Base-by-base conservation (phyloP, 805 yeast genomes). In the Ogataea philodendri region DNA sequence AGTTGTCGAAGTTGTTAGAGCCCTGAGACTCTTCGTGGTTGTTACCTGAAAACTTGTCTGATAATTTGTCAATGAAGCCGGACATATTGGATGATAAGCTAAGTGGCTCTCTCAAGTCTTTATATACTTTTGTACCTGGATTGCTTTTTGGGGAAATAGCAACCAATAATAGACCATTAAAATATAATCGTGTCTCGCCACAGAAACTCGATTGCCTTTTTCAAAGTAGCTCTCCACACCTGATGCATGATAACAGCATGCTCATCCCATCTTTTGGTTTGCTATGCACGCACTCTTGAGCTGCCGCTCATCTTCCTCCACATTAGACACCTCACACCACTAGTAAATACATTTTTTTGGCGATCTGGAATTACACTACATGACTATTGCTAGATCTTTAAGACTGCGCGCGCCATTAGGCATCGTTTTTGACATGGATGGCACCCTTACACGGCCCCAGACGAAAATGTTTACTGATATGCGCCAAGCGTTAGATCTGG, bases 391-490 rank as follows among this genome's bases (percentile, higher is more conserved):
- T 7, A 24, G 15, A 23, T 18, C 24, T 8, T 26, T 30, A 18
- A 21, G 20, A 5, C 30, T 22, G 18, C 21, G 37, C 15, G 31
- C 27, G 25, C 32, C 33, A 10, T 30, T 9, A 45, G 85, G 85
- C 0, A 53, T 83, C 5, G 65, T 83, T 1, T 83, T 83, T 52
- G 90, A 83, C 49, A 82, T 83, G 90, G 90, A 83, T 53, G 89
- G 89, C 5, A 83, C 90, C 0, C 52, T 83, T 36, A 77, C 84
- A 45, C 60, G 72, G 9, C 86, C 87, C 1, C 86, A 80, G 40
- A 57, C 65, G 1, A 52, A 57, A 49, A 63, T 63, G 67, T 63
- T 63, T 39, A 44, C 47, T 9, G 76, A 74, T 30, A 80, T 81
- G 86, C 65, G 86, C 38, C 63, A 66, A 14, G 78, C 78, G 0